A percentile compares a stretch with the other conserved stretches of the same genome.
phyloP scores from a whole-genome alignment of 2,329 filamentous ascomycete genomes.

The Cercospora beticola region DNA sequence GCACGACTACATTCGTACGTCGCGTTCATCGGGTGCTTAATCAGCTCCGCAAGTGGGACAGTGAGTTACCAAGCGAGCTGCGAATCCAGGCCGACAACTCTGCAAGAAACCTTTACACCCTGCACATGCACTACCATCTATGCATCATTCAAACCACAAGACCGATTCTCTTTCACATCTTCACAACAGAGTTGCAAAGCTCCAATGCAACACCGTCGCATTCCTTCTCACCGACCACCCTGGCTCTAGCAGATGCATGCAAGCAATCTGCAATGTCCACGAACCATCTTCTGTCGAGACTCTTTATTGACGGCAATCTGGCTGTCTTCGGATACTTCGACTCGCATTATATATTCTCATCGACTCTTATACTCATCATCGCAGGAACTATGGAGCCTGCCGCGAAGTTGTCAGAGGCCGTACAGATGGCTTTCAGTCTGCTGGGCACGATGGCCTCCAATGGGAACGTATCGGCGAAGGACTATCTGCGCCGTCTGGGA shows the following conservation, averaged over 20 bases:
- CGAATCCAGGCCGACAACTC: slow-evolving; percentile 36
- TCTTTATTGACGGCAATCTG: slow-evolving; percentile 51
- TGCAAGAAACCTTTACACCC: slow-evolving; percentile 35
- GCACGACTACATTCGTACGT: slow-evolving; percentile 35
- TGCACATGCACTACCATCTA: slow-evolving; percentile 41
- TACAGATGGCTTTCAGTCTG: slow-evolving; percentile 44
- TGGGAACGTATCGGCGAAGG: slow-evolving; percentile 47
- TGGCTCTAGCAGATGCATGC: slow-evolving; percentile 43
- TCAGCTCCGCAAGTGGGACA: slow-evolving; percentile 42
- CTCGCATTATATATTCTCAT: slow-evolving; percentile 51
- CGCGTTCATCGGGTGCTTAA: slow-evolving; percentile 42
- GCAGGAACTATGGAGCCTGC: slow-evolving; percentile 41
- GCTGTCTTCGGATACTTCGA: slow-evolving; percentile 51
- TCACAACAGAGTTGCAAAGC: slow-evolving; percentile 25
- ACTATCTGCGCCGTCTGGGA: slow-evolving; percentile 46
- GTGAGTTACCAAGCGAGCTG: slow-evolving; percentile 37
- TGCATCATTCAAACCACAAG: slow-evolving; percentile 41
- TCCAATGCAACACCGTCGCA: slow-evolving; percentile 13
- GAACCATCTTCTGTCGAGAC: slow-evolving; percentile 44
- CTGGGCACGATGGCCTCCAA: slow-evolving; percentile 42
- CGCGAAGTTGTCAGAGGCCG: slow-evolving; percentile 40
- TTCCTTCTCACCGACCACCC: slow-evolving; percentile 34
- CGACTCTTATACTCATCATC: slow-evolving; percentile 47
- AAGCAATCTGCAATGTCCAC: slow-evolving; percentile 49
- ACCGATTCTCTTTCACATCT: slow-evolving; percentile 38